Evolutionary conservation across 2,329 filamentous ascomycete species (phyloP).

Genomic region (Calycina herbarum): DNA sequence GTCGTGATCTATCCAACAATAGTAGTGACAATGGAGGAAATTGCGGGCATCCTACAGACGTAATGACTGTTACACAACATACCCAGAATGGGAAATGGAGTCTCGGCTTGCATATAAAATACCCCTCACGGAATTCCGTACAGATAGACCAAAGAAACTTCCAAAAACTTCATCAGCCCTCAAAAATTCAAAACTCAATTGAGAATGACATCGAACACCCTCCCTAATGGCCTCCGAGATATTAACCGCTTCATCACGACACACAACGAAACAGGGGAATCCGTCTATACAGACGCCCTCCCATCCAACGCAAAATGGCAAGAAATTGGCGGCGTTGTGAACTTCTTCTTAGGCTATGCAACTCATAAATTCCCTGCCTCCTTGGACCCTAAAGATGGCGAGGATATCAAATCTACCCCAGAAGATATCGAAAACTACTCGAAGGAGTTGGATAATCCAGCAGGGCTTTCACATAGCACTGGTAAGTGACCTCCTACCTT

Average conservation of each 20-base stretch:
- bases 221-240: slow-evolving; percentile 24
- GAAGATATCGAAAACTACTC: slow-evolving; percentile 24
- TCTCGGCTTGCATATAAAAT: not conserved
- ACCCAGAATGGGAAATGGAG: not conserved
- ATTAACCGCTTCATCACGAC: slow-evolving; percentile 27
- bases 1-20: too few relatives aligned
- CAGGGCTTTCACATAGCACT: slow-evolving; percentile 21
- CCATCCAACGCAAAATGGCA: slow-evolving; percentile 17
- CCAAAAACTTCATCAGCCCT: not conserved
- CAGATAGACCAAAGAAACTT: not conserved
- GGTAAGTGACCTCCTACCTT: slow-evolving; percentile 9
- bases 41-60: too few relatives aligned
- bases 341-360: slow-evolving; percentile 28
- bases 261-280: slow-evolving; percentile 21
- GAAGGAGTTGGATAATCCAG: slow-evolving; percentile 21
- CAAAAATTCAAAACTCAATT: not conserved
- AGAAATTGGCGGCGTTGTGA: slow-evolving; percentile 15
- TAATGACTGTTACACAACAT: too few relatives aligned
- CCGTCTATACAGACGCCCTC: slow-evolving; percentile 21
- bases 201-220: slow-evolving; percentile 7
- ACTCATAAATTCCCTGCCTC: slow-evolving; percentile 26
- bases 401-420: slow-evolving; percentile 12
- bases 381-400: slow-evolving; percentile 13
- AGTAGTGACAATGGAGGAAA: too few relatives aligned
- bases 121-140: not conserved